Percentiles rank a stretch among this genome's conserved stretches.
These are phyloP conservation scores for Neoboletus subvelutipes DNA, from an alignment of 768 basidiomycete species.

Conservation along the genomic window DNA sequence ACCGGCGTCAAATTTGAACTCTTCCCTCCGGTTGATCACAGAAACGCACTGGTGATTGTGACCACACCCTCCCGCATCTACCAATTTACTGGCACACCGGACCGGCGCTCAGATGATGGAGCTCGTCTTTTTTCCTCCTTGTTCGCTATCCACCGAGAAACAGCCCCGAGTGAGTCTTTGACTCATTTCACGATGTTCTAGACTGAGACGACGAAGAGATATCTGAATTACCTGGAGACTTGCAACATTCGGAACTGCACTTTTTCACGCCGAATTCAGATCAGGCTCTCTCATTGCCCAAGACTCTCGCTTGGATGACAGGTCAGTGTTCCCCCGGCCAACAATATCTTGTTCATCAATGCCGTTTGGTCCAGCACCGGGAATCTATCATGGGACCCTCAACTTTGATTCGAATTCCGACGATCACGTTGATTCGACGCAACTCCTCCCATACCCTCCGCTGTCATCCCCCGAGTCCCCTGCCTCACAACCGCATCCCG, in stretches of 20 bases:
- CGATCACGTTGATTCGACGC: conserved; percentile 73
- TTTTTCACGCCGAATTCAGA: conserved; percentile 73
- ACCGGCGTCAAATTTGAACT: conserved; percentile 84
- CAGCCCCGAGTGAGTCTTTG: conserved; percentile 67
- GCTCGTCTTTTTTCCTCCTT: conserved; percentile 73
- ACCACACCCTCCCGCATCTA: conserved; percentile 90
- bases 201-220: conserved; percentile 60
- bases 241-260: conserved; percentile 74
- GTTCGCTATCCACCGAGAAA: conserved; percentile 73
- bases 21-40: conserved; percentile 62
- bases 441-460: conserved; percentile 76
- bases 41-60: conserved; percentile 67
- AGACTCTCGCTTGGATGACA: conserved; percentile 87
- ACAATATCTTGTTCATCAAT: conserved; percentile 3
- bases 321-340: conserved; percentile 43
- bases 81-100: conserved; percentile 75
- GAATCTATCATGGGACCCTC: conserved; percentile 82
- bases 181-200: conserved; percentile 1
- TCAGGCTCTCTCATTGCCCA: conserved; percentile 68
- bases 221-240: conserved; percentile 82
- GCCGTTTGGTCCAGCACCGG: conserved; percentile 54
- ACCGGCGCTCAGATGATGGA: conserved; percentile 69
- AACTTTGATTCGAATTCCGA: conserved; percentile 69
- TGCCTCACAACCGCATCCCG: conserved; percentile 22
- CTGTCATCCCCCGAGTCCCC: conserved; percentile 29